Percentiles rank a stretch among this genome's conserved stretches.
Conservation (phyloP, 352 stramenopile genomes). For the Elongisporangium undulatum region DNA sequence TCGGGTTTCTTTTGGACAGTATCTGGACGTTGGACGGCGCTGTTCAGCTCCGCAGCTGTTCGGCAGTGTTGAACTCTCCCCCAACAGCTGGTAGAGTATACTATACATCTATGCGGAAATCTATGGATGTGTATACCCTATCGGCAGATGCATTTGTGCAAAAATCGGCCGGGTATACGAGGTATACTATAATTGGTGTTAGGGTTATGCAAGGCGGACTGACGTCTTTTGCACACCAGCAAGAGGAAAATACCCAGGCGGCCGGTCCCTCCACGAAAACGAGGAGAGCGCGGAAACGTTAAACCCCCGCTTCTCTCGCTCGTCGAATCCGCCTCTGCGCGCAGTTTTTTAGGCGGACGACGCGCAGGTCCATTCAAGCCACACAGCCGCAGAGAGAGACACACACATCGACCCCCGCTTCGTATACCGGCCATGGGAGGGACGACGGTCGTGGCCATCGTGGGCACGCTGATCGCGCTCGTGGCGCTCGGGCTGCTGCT, state of each 20-base stretch:
- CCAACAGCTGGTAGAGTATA: background rate
- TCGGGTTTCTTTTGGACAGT: background rate
- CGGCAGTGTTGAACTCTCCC: background rate
- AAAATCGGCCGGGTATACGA: background rate
- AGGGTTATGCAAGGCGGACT: background rate
- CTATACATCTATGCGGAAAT: background rate
- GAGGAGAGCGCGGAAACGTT: background rate
- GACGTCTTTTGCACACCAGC: background rate
- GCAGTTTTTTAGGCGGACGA: background rate
- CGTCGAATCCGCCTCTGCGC: background rate
- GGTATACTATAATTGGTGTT: background rate
- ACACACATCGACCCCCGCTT: background rate
- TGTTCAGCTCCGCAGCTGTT: background rate
- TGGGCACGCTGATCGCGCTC: slow-evolving; percentile 41
- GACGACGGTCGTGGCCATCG: slow-evolving; percentile 22
- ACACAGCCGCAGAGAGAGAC: background rate
- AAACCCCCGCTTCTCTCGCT: background rate
- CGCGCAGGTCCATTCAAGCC: background rate
- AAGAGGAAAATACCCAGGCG: background rate
- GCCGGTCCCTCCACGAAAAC: background rate
- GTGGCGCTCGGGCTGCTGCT: slow-evolving; percentile 35
- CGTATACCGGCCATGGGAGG: slow-evolving; percentile 25
- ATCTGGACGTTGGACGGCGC: background rate
- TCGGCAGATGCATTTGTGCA: background rate
- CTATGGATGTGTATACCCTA: background rate